Percentiles rank a stretch among this genome's conserved stretches.
phyloP scores from a whole-genome alignment of 192 early-diverging fungal species.

The Podochytrium sp. region DNA sequence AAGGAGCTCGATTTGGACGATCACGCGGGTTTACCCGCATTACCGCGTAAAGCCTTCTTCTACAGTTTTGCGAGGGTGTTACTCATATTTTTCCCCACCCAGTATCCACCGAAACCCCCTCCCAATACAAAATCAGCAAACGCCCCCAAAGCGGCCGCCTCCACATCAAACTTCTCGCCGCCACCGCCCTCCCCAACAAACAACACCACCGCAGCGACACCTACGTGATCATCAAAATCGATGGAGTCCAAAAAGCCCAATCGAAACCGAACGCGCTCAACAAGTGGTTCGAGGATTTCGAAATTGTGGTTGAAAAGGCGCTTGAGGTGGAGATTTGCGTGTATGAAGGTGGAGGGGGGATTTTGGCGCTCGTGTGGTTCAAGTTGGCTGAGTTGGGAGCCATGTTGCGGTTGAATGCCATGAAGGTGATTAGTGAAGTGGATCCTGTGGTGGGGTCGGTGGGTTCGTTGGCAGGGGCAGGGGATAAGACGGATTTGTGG shows the following conservation, averaged over 20 bases:
- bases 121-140: conserved; percentile 34
- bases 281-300: conserved; percentile 87
- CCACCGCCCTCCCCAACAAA: conserved; percentile 50
- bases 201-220: conserved; percentile 66
- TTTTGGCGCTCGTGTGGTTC: conserved; percentile 90
- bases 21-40: conserved; percentile 31
- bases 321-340: conserved; percentile 92
- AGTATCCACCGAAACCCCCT: background rate
- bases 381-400: conserved; percentile 92
- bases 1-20: conserved; percentile 82
- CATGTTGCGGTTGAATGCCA: conserved; percentile 51
- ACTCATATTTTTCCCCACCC: background rate
- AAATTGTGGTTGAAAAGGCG: conserved; percentile 85
- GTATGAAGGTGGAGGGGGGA: conserved; percentile 75
- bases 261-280: conserved; percentile 65
- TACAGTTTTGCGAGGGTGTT: too few species aligned
- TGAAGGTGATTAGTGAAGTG: background rate
- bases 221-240: conserved; percentile 79
- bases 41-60: background rate
- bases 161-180: conserved; percentile 39
- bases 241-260: conserved; percentile 76
- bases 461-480: background rate
- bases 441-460: background rate
- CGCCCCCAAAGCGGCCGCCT: conserved; percentile 39
- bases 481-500: conserved; percentile 62